Percentiles rank a stretch among this genome's conserved stretches.
Conservation (phyloP, 2,329 filamentous ascomycete genomes). For the Trichoderma citrinoviride region DNA sequence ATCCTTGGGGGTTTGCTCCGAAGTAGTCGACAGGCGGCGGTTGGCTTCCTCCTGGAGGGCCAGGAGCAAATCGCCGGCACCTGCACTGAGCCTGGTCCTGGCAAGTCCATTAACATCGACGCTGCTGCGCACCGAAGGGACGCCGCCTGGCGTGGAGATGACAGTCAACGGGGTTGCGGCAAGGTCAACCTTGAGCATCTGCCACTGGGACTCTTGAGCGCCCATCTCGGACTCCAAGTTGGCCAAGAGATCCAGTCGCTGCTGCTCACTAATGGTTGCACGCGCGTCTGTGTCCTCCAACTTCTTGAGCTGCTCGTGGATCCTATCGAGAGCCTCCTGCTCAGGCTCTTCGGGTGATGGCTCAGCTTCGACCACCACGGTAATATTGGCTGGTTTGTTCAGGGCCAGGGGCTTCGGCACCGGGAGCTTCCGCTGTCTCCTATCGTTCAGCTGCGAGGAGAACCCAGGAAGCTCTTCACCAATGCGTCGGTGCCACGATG, state of each 20-base stretch:
- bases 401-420: conserved; percentile 57
- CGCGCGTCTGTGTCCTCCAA: conserved; percentile 38
- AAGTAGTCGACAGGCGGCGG: not conserved
- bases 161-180: conserved; percentile 49
- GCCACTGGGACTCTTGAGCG: conserved; percentile 59
- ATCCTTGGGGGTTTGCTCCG: not conserved
- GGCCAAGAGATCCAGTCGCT: conserved; percentile 51
- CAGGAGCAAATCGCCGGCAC: not conserved
- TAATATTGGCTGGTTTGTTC: conserved; percentile 40
- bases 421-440: conserved; percentile 50
- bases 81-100: not conserved
- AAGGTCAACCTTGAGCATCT: conserved; percentile 53
- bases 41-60: not conserved
- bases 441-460: conserved; percentile 49
- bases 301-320: conserved; percentile 52
- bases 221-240: conserved; percentile 63
- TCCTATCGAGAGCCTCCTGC: conserved; percentile 46
- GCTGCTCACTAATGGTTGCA: conserved; percentile 38
- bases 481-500: conserved; percentile 54
- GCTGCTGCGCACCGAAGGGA: conserved; percentile 27
- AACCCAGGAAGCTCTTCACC: conserved; percentile 60
- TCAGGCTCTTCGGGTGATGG: conserved; percentile 55
- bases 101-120: conserved; percentile 9
- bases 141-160: conserved; percentile 30
- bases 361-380: conserved; percentile 47